These are phyloP conservation scores for Phytomonas sp. DNA, from an alignment of 208 protist genomes.

Conservation along the genomic window DNA sequence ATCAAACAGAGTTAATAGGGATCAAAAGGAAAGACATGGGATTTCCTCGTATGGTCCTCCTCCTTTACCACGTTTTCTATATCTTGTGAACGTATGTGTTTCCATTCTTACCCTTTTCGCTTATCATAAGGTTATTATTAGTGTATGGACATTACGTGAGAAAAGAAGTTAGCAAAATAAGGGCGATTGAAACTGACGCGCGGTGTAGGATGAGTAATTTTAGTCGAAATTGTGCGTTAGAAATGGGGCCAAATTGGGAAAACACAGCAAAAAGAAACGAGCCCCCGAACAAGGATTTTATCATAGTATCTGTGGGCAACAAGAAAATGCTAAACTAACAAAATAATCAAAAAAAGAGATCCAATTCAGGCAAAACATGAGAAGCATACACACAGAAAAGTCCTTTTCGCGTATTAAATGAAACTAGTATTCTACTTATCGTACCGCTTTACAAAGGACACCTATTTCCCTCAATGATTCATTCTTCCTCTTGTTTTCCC, in stretches of 20 bases:
- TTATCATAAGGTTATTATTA: not conserved
- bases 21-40: not conserved
- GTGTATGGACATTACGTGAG: not conserved
- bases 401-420: not conserved
- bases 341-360: conserved; percentile 6
- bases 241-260: not conserved
- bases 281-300: not conserved
- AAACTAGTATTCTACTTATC: not conserved
- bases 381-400: not conserved
- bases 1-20: not conserved
- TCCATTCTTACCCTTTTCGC: not conserved
- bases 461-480: conserved; percentile 6
- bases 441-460: not conserved
- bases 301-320: not conserved
- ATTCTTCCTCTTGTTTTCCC: conserved; percentile 11
- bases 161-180: not conserved
- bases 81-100: not conserved
- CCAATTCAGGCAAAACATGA: not conserved
- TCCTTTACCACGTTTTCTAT: not conserved
- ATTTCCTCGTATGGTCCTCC: not conserved
- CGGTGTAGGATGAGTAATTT: not conserved
- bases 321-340: not conserved
- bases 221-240: not conserved
- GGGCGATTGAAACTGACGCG: conserved; percentile 4
- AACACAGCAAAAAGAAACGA: not conserved